These are phyloP conservation scores for Camellia lanceoleosa DNA, from an alignment of 148 eudicot genomes.

Conservation along the genomic window DNA sequence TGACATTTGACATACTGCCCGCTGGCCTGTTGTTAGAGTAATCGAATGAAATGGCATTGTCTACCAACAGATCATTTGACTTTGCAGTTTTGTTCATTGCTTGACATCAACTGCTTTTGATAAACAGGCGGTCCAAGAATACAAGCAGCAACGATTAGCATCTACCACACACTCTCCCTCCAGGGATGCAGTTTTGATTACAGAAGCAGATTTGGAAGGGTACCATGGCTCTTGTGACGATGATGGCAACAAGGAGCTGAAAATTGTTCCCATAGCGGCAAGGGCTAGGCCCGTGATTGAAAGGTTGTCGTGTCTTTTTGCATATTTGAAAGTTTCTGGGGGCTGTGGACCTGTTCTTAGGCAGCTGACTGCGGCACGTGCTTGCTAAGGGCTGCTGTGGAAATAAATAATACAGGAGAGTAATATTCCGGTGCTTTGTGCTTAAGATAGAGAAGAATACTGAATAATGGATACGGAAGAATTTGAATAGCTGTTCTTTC, in stretches of 20 bases:
- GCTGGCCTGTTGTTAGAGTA: no score
- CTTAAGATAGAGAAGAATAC: constrained; percentile 8
- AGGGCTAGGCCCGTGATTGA: constrained; percentile 47
- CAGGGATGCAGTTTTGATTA: constrained; percentile 46
- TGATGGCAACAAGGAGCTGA: constrained; percentile 28
- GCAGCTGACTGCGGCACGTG: constrained; percentile 49
- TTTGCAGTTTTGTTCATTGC: neutral
- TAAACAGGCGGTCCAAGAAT: constrained; percentile 65
- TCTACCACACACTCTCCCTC: constrained; percentile 26
- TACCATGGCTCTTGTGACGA: constrained; percentile 36
- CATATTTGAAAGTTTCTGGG: constrained; percentile 44
- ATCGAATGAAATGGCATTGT: no score
- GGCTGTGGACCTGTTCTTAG: constrained; percentile 33
- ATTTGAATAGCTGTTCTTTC: neutral
- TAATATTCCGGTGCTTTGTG: constrained; percentile 15
- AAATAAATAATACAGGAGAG: constrained; percentile 10
- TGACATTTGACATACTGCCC: no score
- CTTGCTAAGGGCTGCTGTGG: constrained; percentile 27
- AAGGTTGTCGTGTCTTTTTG: constrained; percentile 49
- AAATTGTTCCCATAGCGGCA: constrained; percentile 24
- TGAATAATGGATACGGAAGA: constrained; percentile 6
- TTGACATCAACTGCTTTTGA: neutral
- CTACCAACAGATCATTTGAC: neutral
- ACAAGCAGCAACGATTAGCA: constrained; percentile 34
- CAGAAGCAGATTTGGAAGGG: constrained; percentile 59